Base-by-base conservation (phyloP, 2,329 filamentous ascomycete genomes). In the Aspergillus tamarii region DNA sequence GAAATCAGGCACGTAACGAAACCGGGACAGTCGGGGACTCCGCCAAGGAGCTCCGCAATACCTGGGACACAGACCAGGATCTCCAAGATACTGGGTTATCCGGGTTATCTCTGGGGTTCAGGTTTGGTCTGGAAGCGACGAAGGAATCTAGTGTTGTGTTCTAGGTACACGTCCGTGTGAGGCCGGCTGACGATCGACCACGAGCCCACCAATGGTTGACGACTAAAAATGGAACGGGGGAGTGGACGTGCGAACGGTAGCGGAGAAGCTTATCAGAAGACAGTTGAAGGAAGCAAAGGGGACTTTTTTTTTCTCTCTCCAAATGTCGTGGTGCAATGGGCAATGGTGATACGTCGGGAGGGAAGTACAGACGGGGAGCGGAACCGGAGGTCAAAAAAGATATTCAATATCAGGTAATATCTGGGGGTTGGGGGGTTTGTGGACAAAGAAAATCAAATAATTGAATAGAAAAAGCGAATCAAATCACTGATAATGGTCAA, bases 261-360 rank as follows among this genome's bases (percentile, higher is more conserved):
- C 60, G 59, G 61, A 67, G 65, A 71, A 67, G 70, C 70, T 73
- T 73, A 73, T 73, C 72, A 67, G 66, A 34, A n/a, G 39, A 39
- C 36, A 36, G 50, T 30, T 26, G 41, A 26, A 53, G 23, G 26
- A 23, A 55, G 43, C 53, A 30, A 57, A 52, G 54, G 63, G 54
- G 12, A 36, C 5, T 36, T 11, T 23, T 11, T 23, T 11, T 34
- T 7, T 34, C 32, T 21, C 12, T 3, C 28, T 32, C 16, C 45
- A 48, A 16, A 14, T 28, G 52, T 36, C 32, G 52, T 55, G 52
- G 52, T 55, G 32, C 52, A 55, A 55, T 55, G 52, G 52, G 52
- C 52, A 39, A 16, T 26, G 21, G 32, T 55, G 52, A 55, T 39
- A 55, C 52, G 52, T 67, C 61, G 63, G 66, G 61, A 9, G 9